Base-by-base conservation (phyloP, 1,139 yeast species). In the Wickerhamomyces sp. region DNA sequence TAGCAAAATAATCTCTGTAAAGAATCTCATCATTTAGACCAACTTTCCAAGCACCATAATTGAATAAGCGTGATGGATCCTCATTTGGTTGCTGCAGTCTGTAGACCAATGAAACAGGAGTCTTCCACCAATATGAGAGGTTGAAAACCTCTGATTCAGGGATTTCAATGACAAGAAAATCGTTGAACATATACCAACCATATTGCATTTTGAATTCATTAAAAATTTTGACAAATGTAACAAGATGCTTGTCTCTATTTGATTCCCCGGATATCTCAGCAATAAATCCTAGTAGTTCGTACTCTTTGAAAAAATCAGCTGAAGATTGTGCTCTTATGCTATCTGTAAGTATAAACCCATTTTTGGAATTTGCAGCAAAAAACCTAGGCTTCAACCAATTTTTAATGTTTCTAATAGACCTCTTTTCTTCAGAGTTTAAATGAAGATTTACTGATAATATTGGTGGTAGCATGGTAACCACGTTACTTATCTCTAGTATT, bases 131-230 rank as follows among this genome's bases (percentile, higher is more conserved):
- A 33, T 70, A 70, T 1, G 79, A 67, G 40, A 89, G 67, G 55
- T 88, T 77, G 40, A 88, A 69, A 0, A 78, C 85, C 38, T 82
- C 89, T 19, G 66, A 68, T 48, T 81, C 86, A 1, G 82, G 71
- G 1, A 94, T 72, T 19, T 81, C 81, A 58, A 79, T 76, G n/a
- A 89, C 97, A 51, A 92, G 66, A 61, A 90, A 94, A 60, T 94
- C 97, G 56, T 94, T 94, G 60, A 94, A 89, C 54, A 94, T 61
- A 51, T 73, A 78, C 98, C 99, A 94, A 40, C 69, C 69, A 37
- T 56, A 60, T 3, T 37, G 22, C 3, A 53, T 54, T 3, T 49
- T 39, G 3, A 43, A 37, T 5, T 49, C 47, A 36, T 68, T 71
- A 14, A 60, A 65, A n/a, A 78, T 66, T 40, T 72, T 72, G 7